Conservation (phyloP, 1,284 basidiomycete species). For the Ustilago vetiveriae region DNA sequence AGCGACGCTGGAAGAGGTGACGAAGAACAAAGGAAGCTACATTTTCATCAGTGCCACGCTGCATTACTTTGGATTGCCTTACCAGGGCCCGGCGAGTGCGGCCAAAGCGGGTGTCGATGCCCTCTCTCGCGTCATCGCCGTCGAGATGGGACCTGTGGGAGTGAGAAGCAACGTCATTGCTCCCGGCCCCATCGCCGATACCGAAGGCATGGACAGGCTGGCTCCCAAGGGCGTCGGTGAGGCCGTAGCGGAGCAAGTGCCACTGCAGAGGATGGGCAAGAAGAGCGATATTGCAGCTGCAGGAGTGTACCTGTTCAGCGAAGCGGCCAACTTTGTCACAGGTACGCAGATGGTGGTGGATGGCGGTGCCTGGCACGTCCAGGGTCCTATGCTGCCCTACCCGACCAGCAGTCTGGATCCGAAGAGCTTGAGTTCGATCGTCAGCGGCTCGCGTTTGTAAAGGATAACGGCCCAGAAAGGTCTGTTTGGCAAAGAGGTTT, state of each 20-base stretch:
- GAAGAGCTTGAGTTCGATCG: constrained; percentile 44
- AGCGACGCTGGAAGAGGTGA: constrained; percentile 57
- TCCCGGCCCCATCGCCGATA: constrained; percentile 83
- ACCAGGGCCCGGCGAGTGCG: constrained; percentile 90
- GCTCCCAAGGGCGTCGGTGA: constrained; percentile 69
- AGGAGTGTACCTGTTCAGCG: constrained; percentile 86
- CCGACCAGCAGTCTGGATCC: constrained; percentile 58
- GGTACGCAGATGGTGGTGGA: constrained; percentile 69
- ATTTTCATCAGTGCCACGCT: constrained; percentile 90
- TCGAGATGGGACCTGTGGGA: constrained; percentile 92
- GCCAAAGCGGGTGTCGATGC: constrained; percentile 96
- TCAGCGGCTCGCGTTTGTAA: constrained; percentile 46
- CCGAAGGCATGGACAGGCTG: constrained; percentile 84
- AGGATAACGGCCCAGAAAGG: too few relatives aligned
- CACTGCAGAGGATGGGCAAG: constrained; percentile 61
- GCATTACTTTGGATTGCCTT: constrained; percentile 87
- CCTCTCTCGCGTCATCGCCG: constrained; percentile 81
- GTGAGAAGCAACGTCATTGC: constrained; percentile 91
- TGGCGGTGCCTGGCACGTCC: constrained; percentile 54
- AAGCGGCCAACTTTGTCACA: constrained; percentile 82
- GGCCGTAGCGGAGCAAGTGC: constrained; percentile 45
- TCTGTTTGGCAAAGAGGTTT: too few relatives aligned
- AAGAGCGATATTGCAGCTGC: constrained; percentile 80
- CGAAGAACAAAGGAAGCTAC: constrained; percentile 75
- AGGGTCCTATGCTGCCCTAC: constrained; percentile 61